These are phyloP conservation scores for Friedmanniomyces simplex DNA, from an alignment of 495 filamentous ascomycete species.

Conservation along the genomic window DNA sequence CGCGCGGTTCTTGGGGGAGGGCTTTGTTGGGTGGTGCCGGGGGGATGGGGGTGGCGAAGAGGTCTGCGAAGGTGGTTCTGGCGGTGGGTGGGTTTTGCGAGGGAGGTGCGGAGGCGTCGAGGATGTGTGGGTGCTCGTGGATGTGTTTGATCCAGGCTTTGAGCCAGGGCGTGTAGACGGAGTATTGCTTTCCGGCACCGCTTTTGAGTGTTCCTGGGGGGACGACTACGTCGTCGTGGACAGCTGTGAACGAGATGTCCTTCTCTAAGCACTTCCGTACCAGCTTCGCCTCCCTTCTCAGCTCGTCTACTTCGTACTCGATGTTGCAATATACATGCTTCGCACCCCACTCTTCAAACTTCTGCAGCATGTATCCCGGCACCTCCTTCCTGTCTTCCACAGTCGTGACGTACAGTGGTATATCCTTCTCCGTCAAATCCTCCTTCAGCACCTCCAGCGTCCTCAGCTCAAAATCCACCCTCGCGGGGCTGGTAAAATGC, in stretches of 20 bases:
- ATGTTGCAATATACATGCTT: conserved; percentile 62
- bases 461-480: conserved; percentile 72
- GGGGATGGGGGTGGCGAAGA: conserved; percentile 61
- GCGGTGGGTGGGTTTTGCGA: conserved; percentile 47
- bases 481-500: conserved; percentile 58
- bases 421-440: conserved; percentile 60
- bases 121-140: conserved; percentile 53
- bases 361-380: conserved; percentile 52
- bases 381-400: conserved; percentile 55
- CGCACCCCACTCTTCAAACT: conserved; percentile 63
- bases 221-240: conserved; percentile 76
- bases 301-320: conserved; percentile 72
- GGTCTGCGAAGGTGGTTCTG: conserved; percentile 40
- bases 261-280: conserved; percentile 47
- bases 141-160: conserved; percentile 63
- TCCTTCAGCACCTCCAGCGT: conserved; percentile 53
- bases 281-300: conserved; percentile 60
- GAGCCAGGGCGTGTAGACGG: conserved; percentile 78
- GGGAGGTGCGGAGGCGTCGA: conserved; percentile 52
- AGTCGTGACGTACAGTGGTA: conserved; percentile 69
- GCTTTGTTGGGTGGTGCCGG: conserved; percentile 52
- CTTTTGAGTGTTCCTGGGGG: conserved; percentile 55
- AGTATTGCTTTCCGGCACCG: conserved; percentile 64
- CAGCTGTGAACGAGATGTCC: conserved; percentile 51
- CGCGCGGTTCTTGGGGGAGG: conserved; percentile 48